These are phyloP conservation scores for Diaporthe eres DNA, from an alignment of 2,329 filamentous ascomycete species.

Conservation along the genomic window DNA sequence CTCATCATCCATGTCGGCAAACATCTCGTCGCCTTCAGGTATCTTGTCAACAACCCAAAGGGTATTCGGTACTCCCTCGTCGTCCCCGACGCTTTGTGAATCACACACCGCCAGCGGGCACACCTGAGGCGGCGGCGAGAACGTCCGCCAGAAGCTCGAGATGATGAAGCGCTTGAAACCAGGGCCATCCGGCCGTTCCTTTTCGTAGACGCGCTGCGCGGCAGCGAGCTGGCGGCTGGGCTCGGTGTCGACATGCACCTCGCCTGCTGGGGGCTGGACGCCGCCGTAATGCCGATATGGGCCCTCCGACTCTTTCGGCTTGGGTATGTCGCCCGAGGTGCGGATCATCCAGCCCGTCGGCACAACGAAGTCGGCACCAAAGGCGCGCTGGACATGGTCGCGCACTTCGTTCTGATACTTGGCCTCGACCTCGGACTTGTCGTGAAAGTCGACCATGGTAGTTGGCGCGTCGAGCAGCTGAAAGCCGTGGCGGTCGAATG, in stretches of 20 bases:
- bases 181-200: slow-evolving; percentile 27
- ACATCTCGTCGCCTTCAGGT: slow-evolving; percentile 47
- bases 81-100: slow-evolving; percentile 35
- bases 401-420: slow-evolving; percentile 1
- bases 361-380: slow-evolving; percentile 35
- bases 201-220: slow-evolving; percentile 32
- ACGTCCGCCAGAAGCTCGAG: slow-evolving; percentile 41
- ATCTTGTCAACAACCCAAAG: slow-evolving; percentile 41
- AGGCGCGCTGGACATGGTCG: slow-evolving; percentile 29
- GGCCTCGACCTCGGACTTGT: neutral
- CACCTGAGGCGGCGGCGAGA: slow-evolving; percentile 38
- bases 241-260: slow-evolving; percentile 43
- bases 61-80: slow-evolving; percentile 28
- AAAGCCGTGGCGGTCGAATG: slow-evolving; percentile 28
- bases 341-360: slow-evolving; percentile 41
- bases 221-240: slow-evolving; percentile 38
- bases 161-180: slow-evolving; percentile 43
- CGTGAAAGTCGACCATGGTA: neutral
- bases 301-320: slow-evolving; percentile 7
- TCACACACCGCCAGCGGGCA: slow-evolving; percentile 42
- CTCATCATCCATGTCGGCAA: slow-evolving; percentile 45
- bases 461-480: slow-evolving; percentile 9
- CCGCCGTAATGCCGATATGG: slow-evolving; percentile 41
- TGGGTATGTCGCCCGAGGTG: slow-evolving; percentile 40
- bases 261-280: slow-evolving; percentile 39